phyloP scores from a whole-genome alignment of 1,284 basidiomycete genomes.

The Malassezia yamatoensis region DNA sequence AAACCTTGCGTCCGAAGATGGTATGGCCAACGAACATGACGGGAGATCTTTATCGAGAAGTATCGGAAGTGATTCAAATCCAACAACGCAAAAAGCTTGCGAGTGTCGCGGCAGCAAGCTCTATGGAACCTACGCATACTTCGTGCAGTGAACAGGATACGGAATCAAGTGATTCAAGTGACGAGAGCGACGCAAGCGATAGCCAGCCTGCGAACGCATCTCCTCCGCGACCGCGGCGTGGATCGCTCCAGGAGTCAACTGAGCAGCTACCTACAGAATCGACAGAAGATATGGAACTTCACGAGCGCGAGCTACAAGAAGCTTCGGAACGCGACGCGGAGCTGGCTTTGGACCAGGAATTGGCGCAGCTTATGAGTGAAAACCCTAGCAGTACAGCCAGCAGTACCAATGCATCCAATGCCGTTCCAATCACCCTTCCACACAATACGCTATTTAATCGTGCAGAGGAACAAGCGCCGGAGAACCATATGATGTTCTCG shows the following conservation, averaged over 20 bases:
- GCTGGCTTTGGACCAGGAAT: constrained; percentile 84
- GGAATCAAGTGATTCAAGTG: neutral
- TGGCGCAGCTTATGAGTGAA: constrained; percentile 78
- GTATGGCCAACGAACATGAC: neutral
- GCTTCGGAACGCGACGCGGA: constrained; percentile 63
- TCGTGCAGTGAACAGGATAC: constrained; percentile 7
- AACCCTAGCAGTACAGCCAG: neutral
- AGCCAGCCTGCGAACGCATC: constrained; percentile 10
- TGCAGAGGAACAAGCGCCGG: neutral
- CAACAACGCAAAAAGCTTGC: neutral
- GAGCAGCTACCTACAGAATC: neutral
- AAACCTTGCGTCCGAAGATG: constrained; percentile 8
- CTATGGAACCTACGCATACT: constrained; percentile 10
- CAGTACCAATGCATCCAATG: constrained; percentile 50
- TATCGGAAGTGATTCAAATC: neutral
- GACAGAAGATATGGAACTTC: constrained; percentile 1
- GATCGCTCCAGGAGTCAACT: neutral
- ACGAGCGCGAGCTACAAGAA: neutral
- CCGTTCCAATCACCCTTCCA: neutral
- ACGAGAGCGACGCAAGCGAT: constrained; percentile 13
- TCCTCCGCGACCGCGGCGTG: constrained; percentile 6
- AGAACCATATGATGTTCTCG: constrained; percentile 70
- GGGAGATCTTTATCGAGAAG: neutral
- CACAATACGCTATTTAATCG: constrained; percentile 30
- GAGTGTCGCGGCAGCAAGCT: neutral